Percentiles rank a stretch among this genome's conserved stretches.
Conservation (phyloP, 768 basidiomycete species). For the Hygrophorus russula region DNA sequence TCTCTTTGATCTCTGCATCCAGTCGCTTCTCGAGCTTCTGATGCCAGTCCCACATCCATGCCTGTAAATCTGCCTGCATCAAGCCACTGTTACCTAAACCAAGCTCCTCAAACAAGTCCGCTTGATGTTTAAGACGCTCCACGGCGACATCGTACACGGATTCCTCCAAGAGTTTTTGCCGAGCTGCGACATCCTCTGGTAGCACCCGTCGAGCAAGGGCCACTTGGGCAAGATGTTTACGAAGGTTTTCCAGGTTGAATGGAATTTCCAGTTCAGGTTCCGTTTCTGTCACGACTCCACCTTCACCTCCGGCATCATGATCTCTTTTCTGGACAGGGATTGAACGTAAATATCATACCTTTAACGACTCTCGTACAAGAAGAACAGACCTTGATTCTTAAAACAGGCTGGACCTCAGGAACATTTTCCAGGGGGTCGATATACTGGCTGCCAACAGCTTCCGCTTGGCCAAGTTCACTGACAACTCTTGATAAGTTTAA, state of each 20-base stretch:
- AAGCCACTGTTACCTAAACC: conserved; percentile 39
- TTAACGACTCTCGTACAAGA: neutral
- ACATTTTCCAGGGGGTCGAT: conserved; percentile 37
- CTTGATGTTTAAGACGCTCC: conserved; percentile 55
- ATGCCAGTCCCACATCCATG: conserved; percentile 89
- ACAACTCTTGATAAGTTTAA: conserved; percentile 39
- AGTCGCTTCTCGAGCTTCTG: conserved; percentile 40
- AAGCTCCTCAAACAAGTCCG: conserved; percentile 43
- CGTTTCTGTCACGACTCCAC: conserved; percentile 10
- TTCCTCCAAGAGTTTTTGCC: conserved; percentile 76
- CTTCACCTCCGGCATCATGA: conserved; percentile 8
- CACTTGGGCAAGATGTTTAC: conserved; percentile 57
- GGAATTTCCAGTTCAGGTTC: conserved; percentile 36
- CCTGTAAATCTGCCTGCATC: conserved; percentile 41
- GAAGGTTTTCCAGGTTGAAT: conserved; percentile 66
- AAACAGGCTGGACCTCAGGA: conserved; percentile 55
- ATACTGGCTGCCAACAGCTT: conserved; percentile 28
- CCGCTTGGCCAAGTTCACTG: conserved; percentile 42
- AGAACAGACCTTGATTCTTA: conserved; percentile 14
- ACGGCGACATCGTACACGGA: conserved; percentile 80
- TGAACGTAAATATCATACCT: neutral
- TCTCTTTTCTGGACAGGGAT: conserved; percentile 5
- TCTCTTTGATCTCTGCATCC: conserved; percentile 36
- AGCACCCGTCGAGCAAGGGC: conserved; percentile 51
- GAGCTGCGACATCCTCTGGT: conserved; percentile 53